Percentiles rank a stretch among this genome's conserved stretches.
These are phyloP conservation scores for Kwoniella sp. DNA, from an alignment of 768 basidiomycete species.

Conservation along the genomic window DNA sequence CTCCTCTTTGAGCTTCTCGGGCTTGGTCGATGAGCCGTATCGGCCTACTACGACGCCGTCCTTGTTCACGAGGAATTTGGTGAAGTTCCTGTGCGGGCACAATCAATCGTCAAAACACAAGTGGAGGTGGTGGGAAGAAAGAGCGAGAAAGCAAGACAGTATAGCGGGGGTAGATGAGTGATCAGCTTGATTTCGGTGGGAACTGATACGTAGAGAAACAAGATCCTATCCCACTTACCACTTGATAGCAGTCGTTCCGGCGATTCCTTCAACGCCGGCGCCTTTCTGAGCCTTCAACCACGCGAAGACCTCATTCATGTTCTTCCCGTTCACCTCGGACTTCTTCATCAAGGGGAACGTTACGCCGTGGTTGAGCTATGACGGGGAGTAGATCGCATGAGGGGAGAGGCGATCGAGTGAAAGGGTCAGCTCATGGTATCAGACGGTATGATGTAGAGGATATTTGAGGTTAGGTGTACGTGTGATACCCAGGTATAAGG, in stretches of 20 bases:
- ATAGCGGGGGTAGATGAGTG: not conserved
- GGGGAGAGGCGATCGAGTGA: too few species aligned
- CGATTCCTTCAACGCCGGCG: slow-evolving; percentile 30
- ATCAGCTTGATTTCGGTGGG: not conserved
- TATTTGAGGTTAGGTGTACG: not conserved
- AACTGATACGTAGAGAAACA: too few species aligned
- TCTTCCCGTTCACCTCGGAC: slow-evolving; percentile 81
- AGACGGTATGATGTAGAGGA: not conserved
- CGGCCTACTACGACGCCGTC: slow-evolving; percentile 60
- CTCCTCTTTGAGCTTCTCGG: slow-evolving; percentile 40
- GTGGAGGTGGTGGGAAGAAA: not conserved
- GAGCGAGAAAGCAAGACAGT: not conserved
- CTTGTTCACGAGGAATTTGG: slow-evolving; percentile 72
- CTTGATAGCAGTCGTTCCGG: slow-evolving; percentile 52
- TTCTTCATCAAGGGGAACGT: slow-evolving; percentile 90
- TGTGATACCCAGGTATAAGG: not conserved
- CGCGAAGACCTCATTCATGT: slow-evolving; percentile 76
- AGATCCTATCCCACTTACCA: slow-evolving; percentile 34
- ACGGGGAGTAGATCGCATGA: too few species aligned
- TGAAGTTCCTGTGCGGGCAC: slow-evolving; percentile 52
- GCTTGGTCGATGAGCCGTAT: slow-evolving; percentile 39
- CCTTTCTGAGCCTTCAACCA: slow-evolving; percentile 81
- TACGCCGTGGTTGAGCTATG: slow-evolving; percentile 77
- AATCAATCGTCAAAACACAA: not conserved
- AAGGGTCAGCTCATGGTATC: not conserved